Conservation (phyloP, 352 stramenopile genomes). For the Phytophthora pini region DNA sequence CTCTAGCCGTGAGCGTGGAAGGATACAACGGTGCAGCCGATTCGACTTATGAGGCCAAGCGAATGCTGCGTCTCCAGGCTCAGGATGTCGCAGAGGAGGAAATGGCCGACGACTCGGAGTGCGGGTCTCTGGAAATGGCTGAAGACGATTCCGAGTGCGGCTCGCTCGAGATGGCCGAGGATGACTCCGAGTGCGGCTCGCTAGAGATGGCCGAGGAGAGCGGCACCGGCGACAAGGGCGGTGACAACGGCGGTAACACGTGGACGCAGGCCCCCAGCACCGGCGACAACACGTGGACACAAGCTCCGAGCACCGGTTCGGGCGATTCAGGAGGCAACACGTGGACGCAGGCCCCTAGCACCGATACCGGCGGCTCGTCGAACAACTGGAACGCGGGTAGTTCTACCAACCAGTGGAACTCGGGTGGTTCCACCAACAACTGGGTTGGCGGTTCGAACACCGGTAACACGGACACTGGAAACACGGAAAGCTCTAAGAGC, state of each 20-base stretch:
- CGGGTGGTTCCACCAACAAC: conserved; percentile 8
- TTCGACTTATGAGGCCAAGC: conserved; percentile 27
- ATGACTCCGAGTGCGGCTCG: conserved; percentile 31
- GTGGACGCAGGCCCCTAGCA: conserved; percentile 11
- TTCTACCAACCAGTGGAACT: background rate
- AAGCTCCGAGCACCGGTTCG: background rate
- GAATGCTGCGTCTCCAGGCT: conserved; percentile 25
- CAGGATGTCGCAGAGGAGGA: conserved; percentile 27
- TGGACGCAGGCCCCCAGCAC: conserved; percentile 7
- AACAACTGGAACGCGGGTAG: too few relatives aligned
- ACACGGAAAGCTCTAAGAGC: background rate
- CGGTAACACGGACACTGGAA: background rate
- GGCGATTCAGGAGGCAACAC: background rate
- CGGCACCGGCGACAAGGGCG: background rate
- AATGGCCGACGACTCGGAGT: conserved; percentile 35
- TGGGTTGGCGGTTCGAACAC: background rate
- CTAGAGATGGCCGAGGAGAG: conserved; percentile 35
- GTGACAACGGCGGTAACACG: conserved; percentile 10
- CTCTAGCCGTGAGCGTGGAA: conserved; percentile 23
- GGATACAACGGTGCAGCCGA: conserved; percentile 27
- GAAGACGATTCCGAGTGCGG: conserved; percentile 15
- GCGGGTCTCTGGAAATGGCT: conserved; percentile 30
- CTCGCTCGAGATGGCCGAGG: conserved; percentile 30
- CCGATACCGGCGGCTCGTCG: background rate
- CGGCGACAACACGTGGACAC: conserved; percentile 6